Conservation (phyloP, 768 basidiomycete species). For the Arthromyces matolae region DNA sequence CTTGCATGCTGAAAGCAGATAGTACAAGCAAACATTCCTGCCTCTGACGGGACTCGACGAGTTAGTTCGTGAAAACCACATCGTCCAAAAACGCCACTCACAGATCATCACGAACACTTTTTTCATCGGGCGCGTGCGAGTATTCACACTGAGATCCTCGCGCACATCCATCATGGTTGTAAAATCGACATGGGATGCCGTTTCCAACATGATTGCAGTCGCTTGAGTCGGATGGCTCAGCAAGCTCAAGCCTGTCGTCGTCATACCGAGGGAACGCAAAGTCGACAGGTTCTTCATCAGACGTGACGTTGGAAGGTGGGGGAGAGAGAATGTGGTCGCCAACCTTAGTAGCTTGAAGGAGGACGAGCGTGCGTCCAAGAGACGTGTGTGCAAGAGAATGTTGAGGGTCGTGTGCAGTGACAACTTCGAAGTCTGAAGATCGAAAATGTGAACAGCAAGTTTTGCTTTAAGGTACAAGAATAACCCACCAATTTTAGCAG, state of each 20-base stretch:
- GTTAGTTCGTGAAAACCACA: too few relatives aligned
- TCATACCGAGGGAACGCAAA: conserved; percentile 32
- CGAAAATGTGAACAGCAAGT: too few relatives aligned
- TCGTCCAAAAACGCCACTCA: conserved; percentile 27
- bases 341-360: conserved; percentile 12
- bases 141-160: conserved; percentile 39
- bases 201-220: conserved; percentile 52
- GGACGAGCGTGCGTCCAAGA: conserved; percentile 16
- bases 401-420: conserved; percentile 28
- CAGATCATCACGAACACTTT: conserved; percentile 54
- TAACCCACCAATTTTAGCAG: conserved; percentile 25
- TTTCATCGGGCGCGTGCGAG: conserved; percentile 52
- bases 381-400: conserved; percentile 27
- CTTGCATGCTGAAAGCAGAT: conserved; percentile 36
- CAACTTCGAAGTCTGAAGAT: conserved; percentile 37
- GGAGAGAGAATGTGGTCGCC: conserved; percentile 11
- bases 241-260: conserved; percentile 33
- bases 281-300: conserved; percentile 23
- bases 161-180: conserved; percentile 51
- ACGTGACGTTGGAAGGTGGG: background rate
- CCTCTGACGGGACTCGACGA: too few relatives aligned
- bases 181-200: conserved; percentile 50
- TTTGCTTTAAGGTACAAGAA: background rate
- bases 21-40: conserved; percentile 46
- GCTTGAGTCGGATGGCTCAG: conserved; percentile 48